Base-by-base conservation (phyloP, 148 eudicot species). In the Pharnaceum exiguum region DNA sequence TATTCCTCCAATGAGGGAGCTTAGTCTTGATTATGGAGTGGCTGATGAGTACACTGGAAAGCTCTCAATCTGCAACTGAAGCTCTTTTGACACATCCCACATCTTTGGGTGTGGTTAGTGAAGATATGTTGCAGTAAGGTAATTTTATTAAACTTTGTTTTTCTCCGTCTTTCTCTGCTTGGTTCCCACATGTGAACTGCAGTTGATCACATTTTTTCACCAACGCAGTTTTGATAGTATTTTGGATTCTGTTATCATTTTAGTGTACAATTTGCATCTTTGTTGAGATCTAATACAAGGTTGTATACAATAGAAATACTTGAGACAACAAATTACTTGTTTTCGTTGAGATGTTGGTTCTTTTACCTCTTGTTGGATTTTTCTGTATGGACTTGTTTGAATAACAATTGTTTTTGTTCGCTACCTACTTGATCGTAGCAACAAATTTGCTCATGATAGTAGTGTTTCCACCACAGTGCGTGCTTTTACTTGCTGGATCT, bases 1-100 rank as follows among this genome's bases (percentile, higher is more conserved):
- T 56, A 84, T 90, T 49, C 88, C 97, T 33, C 97, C 97, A 3
- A 51, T 90, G 84, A 82, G 89, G 50, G 97, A 90, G 68, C 85
- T 90, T 37, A 86, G 86, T 69, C 75, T 90, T 66, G 97, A 86
- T 73, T 86, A 86, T 69, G 95, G 95, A 12, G 81, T 84, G 37
- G 84, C 90, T 31, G 88, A 84, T 77, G 95, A 90, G 46, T 75
- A 75, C 65, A 61, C 78, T 4, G 90, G 79, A 55, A 85, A 81
- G 63, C 83, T 82, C 66, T 71, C 82, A 45, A 86, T 90, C 28
- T 90, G 90, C 78, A 73, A 79, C 71, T 76, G 69, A 69, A 55
- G 37, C 63, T 38, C 40, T 62, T 25, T 27, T 42, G 36, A 43
- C 51, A 36, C 43, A 55, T 51, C n/a, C 40, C 61, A 55, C 64